Percentiles rank a stretch among this genome's conserved stretches.
These are phyloP conservation scores for Tricholoma furcatifolium DNA, from an alignment of 768 basidiomycete genomes.

Conservation along the genomic window DNA sequence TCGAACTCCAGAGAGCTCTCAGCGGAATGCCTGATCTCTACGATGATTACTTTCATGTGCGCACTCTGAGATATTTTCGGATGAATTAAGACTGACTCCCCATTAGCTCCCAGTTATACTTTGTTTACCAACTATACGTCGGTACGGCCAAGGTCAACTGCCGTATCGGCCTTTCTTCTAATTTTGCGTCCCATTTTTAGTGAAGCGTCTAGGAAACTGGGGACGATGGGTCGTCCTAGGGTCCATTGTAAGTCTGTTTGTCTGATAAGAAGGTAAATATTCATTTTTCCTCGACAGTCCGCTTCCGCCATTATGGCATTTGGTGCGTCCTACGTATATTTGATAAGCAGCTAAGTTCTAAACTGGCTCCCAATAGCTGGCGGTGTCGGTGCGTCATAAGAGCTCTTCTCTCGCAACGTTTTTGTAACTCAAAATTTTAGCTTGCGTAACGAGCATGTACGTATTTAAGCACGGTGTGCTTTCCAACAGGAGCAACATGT, in stretches of 20 bases:
- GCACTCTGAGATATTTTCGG: conserved; percentile 3
- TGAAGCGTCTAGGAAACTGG: conserved; percentile 22
- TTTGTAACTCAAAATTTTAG: conserved; percentile 12
- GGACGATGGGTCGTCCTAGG: conserved; percentile 27
- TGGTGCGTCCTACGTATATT: conserved; percentile 18
- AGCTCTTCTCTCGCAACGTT: background rate
- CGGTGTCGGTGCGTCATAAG: conserved; percentile 24
- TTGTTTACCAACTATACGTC: conserved; percentile 38
- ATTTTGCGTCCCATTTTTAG: conserved; percentile 11
- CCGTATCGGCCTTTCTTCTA: background rate
- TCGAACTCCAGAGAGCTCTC: conserved; percentile 38
- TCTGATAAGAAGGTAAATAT: background rate
- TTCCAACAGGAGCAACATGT: conserved; percentile 24
- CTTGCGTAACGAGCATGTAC: conserved; percentile 36
- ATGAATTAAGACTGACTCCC: background rate
- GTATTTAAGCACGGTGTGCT: conserved; percentile 33
- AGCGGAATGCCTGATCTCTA: conserved; percentile 41
- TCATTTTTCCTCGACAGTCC: conserved; percentile 13
- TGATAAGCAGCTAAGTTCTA: background rate
- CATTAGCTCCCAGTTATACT: conserved; percentile 27
- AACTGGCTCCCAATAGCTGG: conserved; percentile 17
- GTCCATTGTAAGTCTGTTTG: conserved; percentile 22
- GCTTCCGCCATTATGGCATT: conserved; percentile 28
- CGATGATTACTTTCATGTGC: conserved; percentile 42
- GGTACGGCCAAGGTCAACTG: conserved; percentile 20